Base-by-base conservation (phyloP, 208 protist species). In the Endotrypanum monterogeii region DNA sequence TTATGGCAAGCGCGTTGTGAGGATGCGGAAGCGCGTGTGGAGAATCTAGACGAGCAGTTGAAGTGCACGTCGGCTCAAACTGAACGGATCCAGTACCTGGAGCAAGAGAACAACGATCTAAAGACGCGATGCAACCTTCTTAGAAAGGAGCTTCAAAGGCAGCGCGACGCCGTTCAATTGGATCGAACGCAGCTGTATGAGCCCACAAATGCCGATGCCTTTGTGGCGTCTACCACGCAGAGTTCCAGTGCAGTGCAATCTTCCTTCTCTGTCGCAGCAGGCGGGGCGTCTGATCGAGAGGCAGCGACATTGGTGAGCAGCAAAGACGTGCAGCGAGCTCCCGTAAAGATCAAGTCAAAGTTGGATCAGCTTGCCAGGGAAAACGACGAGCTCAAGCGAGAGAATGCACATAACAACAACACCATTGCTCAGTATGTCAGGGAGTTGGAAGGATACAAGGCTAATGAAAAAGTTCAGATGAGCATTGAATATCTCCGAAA, bases 401-500 rank as follows among this genome's bases (percentile, higher is more conserved):
- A 87, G 32, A 83, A 70, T 32, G 84, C 89, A 23, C 79, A 93
- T 73, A 92, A 94, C 76, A 93, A 93, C 67, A 57, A 55, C 32
- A 78, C 89, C 0, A 62, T 96, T 23, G 87, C 82, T 14, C 79
- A 92, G 73, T 90, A 90, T 66, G 92, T 89, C 16, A 84, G 86
- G 35, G 82, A 93, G 54, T 73, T 93, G 48, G 90, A 94, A 54
- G 55, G 32, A 32, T 75, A 89, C 48, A 89, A 89, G 69, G 78
- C 89, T 1, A 89, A 95, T 37, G 85, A 95, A 58, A 70, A 84
- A 14, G 74, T 93, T 30, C 89, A 92, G 32, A 28, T 89, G 11
- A 87, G 90, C 60, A 83, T 89, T 18, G 87, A 93, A 67, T 97
- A 97, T 69, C 83, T 94, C 41, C 84, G 85, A 23, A 97, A 95